These are phyloP conservation scores for Isatis lusitanica DNA, from an alignment of 441 rosid species.

Conservation along the genomic window DNA sequence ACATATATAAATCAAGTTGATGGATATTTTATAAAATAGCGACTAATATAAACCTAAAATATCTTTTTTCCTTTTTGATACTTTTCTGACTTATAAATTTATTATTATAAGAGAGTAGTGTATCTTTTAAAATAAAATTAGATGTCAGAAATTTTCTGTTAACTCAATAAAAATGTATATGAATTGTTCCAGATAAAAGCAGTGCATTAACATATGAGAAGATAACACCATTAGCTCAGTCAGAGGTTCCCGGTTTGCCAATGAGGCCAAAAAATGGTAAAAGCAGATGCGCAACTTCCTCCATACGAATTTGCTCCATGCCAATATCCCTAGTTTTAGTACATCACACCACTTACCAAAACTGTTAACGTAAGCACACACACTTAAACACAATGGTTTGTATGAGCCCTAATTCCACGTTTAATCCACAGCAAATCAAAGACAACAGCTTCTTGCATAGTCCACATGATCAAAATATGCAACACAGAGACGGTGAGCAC, in stretches of 20 bases:
- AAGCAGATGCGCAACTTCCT: not conserved
- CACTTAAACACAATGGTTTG: not conserved
- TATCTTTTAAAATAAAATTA: not conserved
- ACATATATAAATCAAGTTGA: no score
- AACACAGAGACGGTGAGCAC: not conserved
- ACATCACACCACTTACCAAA: slow-evolving; percentile 16
- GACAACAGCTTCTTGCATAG: not conserved
- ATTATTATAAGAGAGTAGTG: not conserved
- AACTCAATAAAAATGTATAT: not conserved
- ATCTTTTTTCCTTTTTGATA: no score
- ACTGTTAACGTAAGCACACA: not conserved
- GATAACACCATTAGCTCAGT: not conserved
- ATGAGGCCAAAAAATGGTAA: not conserved
- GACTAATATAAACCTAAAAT: no score
- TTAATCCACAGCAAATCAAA: not conserved
- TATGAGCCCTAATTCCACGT: not conserved
- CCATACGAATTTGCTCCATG: slow-evolving; percentile 3
- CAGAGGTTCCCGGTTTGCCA: not conserved
- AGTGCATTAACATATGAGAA: not conserved
- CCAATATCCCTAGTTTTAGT: slow-evolving; percentile 6
- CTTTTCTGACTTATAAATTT: no score
- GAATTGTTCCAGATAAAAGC: not conserved
- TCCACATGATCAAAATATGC: not conserved
- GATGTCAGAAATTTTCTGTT: not conserved
- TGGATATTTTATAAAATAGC: no score